Evolutionary conservation across 176 grass and related monocot genomes (phyloP).

Genomic region (Echinochloa phyllopogon): DNA sequence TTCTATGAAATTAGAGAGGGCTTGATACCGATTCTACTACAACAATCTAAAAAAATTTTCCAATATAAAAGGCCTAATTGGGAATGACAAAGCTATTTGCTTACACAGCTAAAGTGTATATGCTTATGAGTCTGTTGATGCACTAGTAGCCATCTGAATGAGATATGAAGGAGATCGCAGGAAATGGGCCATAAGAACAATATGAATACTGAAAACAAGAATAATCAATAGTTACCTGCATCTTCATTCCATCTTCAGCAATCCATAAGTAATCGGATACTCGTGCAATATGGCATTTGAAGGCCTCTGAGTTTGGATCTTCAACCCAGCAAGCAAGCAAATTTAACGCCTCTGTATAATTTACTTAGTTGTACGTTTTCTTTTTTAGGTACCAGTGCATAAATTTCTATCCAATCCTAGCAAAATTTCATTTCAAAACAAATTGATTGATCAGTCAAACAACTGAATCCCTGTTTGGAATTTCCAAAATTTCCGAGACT

Average conservation of each 20-base stretch:
- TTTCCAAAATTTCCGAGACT: no score
- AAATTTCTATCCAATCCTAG: no score
- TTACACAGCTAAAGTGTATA: slow-evolving; percentile 8
- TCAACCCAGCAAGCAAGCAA: slow-evolving; percentile 93
- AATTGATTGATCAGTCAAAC: no score
- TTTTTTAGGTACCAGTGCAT: slow-evolving; percentile 2
- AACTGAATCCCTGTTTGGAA: no score
- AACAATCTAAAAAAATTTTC: no score
- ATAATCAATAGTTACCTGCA: slow-evolving; percentile 54
- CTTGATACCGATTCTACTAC: no score
- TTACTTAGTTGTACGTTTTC: neutral
- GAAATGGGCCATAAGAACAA: neutral
- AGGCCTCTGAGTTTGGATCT: slow-evolving; percentile 85
- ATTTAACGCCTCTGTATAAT: slow-evolving; percentile 66
- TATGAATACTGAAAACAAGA: neutral
- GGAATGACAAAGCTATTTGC: neutral
- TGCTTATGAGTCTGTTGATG: neutral
- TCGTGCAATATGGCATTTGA: slow-evolving; percentile 82
- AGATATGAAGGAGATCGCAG: neutral
- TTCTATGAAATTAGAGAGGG: no score
- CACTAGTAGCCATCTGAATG: neutral
- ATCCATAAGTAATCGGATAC: slow-evolving; percentile 78
- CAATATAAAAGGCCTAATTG: no score
- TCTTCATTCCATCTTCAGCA: slow-evolving; percentile 99
- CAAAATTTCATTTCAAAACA: no score